Evolutionary conservation across 305 asterid species (phyloP).

Genomic region (Ajuga reptans): DNA sequence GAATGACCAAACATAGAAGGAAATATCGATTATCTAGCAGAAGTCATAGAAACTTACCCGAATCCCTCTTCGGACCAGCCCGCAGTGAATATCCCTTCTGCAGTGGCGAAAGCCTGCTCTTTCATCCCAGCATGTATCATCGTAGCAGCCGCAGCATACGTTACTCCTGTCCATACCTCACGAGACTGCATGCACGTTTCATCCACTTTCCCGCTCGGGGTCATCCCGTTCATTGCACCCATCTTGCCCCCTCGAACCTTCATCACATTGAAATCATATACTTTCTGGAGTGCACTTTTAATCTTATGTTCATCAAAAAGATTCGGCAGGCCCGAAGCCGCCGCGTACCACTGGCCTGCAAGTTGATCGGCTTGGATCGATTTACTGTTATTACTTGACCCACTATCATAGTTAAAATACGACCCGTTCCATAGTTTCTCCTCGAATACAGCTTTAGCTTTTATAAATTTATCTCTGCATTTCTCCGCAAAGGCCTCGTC

Average conservation of each 20-base stretch:
- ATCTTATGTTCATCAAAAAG: constrained; percentile 65
- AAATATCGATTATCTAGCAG: too few relatives aligned
- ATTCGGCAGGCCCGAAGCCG: constrained; percentile 92
- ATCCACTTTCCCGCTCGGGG: constrained; percentile 93
- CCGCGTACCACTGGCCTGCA: constrained; percentile 95
- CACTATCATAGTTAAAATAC: constrained; percentile 87
- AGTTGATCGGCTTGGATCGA: constrained; percentile 94
- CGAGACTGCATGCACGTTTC: constrained; percentile 99
- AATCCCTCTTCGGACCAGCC: constrained; percentile 99
- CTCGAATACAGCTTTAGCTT: constrained; percentile 62
- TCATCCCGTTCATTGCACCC: constrained; percentile 98
- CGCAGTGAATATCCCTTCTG: constrained; percentile 82
- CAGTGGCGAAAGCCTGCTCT: constrained; percentile 83
- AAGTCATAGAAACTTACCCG: constrained; percentile 46
- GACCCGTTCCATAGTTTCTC: constrained; percentile 89
- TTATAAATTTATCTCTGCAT: constrained; percentile 50
- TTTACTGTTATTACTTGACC: constrained; percentile 84
- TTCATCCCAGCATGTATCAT: constrained; percentile 96
- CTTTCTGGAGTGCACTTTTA: constrained; percentile 66
- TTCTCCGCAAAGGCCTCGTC: constrained; percentile 71
- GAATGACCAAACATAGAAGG: too few relatives aligned
- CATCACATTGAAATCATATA: constrained; percentile 92
- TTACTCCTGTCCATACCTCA: constrained; percentile 93
- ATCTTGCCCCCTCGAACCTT: constrained; percentile 78
- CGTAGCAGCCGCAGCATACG: constrained; percentile 84